Conservation (phyloP, 1,284 basidiomycete genomes). For the Leccinum fuscescens region DNA sequence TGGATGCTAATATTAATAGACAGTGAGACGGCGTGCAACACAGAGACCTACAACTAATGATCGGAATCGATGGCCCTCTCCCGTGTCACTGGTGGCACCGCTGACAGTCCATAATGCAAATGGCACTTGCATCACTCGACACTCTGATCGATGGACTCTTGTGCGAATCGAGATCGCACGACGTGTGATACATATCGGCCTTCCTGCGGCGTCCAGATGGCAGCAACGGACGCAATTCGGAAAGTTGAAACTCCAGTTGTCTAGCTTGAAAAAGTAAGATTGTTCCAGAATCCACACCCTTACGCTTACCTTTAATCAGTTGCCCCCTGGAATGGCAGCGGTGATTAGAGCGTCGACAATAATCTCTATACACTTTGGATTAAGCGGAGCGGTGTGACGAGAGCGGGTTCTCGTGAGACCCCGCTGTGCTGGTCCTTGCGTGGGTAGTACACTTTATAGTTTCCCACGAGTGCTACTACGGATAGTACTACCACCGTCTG, state of each 20-base stretch:
- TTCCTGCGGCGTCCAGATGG: constrained; percentile 7
- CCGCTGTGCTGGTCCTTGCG: not conserved
- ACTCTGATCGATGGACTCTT: not conserved
- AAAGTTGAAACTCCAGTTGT: not conserved
- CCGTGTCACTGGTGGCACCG: not conserved
- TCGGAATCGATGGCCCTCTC: not conserved
- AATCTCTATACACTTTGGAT: not conserved
- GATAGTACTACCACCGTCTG: not conserved
- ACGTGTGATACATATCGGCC: not conserved
- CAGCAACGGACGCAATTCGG: not conserved
- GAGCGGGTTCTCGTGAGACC: not conserved
- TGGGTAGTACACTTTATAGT: not conserved
- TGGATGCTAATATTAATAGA: constrained; percentile 15
- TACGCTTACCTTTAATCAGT: constrained; percentile 3
- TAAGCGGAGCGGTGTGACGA: not conserved
- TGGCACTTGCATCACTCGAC: constrained; percentile 1
- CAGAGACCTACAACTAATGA: not conserved
- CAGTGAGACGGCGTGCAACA: constrained; percentile 4
- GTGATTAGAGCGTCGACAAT: not conserved
- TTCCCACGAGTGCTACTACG: constrained; percentile 22
- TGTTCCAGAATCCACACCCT: not conserved
- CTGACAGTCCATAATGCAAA: not conserved
- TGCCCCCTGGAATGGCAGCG: not conserved
- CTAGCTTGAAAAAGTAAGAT: constrained; percentile 6
- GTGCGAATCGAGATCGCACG: constrained; percentile 7